Evolutionary conservation across 805 yeast species (phyloP).

Genomic region (Pichia kluyveri): DNA sequence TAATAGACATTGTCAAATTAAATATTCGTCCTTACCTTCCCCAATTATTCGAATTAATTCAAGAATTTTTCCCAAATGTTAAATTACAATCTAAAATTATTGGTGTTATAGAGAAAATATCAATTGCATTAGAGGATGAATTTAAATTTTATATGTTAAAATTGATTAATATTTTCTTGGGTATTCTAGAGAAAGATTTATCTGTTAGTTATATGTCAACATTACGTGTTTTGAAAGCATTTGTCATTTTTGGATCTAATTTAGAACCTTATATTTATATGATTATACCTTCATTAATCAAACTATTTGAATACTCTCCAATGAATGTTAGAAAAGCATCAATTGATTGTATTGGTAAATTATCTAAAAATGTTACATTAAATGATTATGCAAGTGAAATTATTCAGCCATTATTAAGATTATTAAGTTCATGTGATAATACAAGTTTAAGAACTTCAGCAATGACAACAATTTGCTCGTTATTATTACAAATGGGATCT

Average conservation of each 20-base stretch:
- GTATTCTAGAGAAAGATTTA: constrained; percentile 66
- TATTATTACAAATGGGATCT: constrained; percentile 71
- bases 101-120: constrained; percentile 71
- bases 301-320: constrained; percentile 66
- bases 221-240: constrained; percentile 66
- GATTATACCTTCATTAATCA: constrained; percentile 77
- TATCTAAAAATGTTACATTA: constrained; percentile 62
- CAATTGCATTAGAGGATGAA: constrained; percentile 84
- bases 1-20: constrained; percentile 76
- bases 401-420: constrained; percentile 75
- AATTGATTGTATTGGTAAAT: constrained; percentile 71
- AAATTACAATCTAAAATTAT: constrained; percentile 72
- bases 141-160: constrained; percentile 78
- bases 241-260: constrained; percentile 80
- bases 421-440: constrained; percentile 30
- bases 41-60: constrained; percentile 65
- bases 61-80: constrained; percentile 58
- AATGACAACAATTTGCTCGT: constrained; percentile 70
- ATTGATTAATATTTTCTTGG: constrained; percentile 65
- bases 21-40: constrained; percentile 79
- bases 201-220: constrained; percentile 54
- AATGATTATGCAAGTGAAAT: constrained; percentile 87
- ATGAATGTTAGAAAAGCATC: constrained; percentile 60
- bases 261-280: constrained; percentile 84
- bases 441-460: constrained; percentile 58